phyloP scores from a whole-genome alignment of 345 rosid species.

The Eucalyptus coolabah region DNA sequence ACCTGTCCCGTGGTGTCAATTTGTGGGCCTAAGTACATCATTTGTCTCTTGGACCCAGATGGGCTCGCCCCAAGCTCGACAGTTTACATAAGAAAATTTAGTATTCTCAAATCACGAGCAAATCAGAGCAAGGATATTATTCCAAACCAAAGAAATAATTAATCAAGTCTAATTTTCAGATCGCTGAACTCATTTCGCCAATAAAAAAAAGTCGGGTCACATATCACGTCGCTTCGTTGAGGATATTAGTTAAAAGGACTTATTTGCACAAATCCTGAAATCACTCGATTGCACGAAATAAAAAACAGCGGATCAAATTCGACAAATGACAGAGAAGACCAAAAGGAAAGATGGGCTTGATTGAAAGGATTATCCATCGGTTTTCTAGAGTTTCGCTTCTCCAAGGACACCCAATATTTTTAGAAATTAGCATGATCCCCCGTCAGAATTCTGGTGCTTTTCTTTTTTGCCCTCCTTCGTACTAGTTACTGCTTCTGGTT shows the following conservation, averaged over 20 bases:
- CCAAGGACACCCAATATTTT: neutral
- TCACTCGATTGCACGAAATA: neutral
- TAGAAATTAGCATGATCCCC: neutral
- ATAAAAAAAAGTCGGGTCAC: neutral
- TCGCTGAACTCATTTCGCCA: neutral
- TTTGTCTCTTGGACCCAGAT: neutral
- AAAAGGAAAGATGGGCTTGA: neutral
- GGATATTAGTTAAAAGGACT: neutral
- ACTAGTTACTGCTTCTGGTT: neutral
- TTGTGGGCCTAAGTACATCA: neutral
- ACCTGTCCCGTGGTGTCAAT: neutral
- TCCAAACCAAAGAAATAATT: neutral
- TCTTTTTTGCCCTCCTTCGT: neutral
- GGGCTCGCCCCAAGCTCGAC: neutral
- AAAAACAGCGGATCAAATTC: neutral
- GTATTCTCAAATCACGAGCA: neutral
- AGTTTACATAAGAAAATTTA: neutral
- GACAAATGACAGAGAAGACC: neutral
- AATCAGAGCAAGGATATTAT: neutral
- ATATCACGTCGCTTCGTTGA: neutral
- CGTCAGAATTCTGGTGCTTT: neutral
- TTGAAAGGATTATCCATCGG: neutral
- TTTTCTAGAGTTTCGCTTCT: neutral
- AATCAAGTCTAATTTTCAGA: neutral
- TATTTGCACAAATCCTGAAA: neutral